These are phyloP conservation scores for Taiozyma sp. DNA, from an alignment of 1,139 yeast genomes.

Conservation along the genomic window DNA sequence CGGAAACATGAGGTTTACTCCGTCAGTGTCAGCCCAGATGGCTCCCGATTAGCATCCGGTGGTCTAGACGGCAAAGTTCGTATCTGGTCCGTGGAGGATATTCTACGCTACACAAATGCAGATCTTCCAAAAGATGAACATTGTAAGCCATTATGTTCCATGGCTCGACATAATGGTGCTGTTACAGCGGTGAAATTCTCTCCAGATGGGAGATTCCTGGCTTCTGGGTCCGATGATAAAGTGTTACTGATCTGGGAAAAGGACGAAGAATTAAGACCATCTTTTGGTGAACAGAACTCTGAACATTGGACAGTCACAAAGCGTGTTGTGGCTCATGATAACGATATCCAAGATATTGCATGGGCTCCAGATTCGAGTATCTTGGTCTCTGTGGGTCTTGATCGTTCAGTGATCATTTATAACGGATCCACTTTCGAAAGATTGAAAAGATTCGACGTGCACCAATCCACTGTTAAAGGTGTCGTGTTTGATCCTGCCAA, in stretches of 20 bases:
- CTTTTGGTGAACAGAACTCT: conserved; percentile 58
- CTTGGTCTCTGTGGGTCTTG: conserved; percentile 89
- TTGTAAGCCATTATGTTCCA: conserved; percentile 63
- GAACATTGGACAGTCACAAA: conserved; percentile 95
- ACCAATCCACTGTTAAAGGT: conserved; percentile 94
- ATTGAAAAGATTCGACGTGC: conserved; percentile 83
- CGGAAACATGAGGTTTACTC: conserved; percentile 83
- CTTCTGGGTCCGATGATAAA: conserved; percentile 93
- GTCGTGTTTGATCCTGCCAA: conserved; percentile 97
- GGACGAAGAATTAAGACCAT: conserved; percentile 54
- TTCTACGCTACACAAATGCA: conserved; percentile 30
- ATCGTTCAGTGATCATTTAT: conserved; percentile 90
- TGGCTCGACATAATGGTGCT: conserved; percentile 88
- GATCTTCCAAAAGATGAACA: conserved; percentile 27
- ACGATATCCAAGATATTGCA: conserved; percentile 94
- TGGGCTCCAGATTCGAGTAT: conserved; percentile 96
- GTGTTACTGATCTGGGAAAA: conserved; percentile 89
- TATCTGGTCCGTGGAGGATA: conserved; percentile 76
- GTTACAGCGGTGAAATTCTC: conserved; percentile 91
- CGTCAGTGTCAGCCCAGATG: conserved; percentile 74
- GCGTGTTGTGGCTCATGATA: conserved; percentile 91
- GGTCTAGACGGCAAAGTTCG: conserved; percentile 93
- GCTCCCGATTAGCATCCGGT: conserved; percentile 84
- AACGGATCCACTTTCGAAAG: conserved; percentile 88
- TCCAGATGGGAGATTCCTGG: conserved; percentile 85